Evolutionary conservation across 805 yeast species (phyloP), one percentile per base, ranked within the genome.

Genomic region (Saccharomyces kudriavzevii): DNA sequence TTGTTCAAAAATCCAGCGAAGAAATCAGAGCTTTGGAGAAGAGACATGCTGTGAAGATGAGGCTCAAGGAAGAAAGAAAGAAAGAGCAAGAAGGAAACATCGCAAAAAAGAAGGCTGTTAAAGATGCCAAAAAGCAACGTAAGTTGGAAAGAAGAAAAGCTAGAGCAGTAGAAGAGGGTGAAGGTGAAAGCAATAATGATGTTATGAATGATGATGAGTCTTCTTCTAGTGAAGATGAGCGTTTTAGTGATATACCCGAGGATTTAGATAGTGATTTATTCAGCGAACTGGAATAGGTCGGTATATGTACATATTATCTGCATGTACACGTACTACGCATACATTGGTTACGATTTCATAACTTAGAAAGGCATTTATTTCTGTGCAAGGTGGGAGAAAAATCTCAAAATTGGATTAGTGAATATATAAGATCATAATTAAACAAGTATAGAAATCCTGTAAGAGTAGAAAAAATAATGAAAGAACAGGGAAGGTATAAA

Each of bases 61-160:
- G 77, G 62, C 71, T 86, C 61, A 87, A 84, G 70, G 85, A 79
- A 29, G 77, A 81, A 62, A 81, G 97, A 72, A 81, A 86, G 67
- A 81, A 82, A 59, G 83, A 80, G 63, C 97, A 91, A 71, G 83
- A 82, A 60, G 91, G 78, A 47, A 88, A 90, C 65, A 86, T 91
- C 51, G 78, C 82, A 24, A 81, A 79, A 52, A 91, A 87, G 77
- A 80, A 81, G 58, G 89, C 83, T 49, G 84, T 77, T 64, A 85
- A 85, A 65, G 83, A 80, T 45, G 87, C 83, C 9, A 87, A 86
- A 74, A 84, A 84, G 61, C 82, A 82, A 53, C 81, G 95, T 62
- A 78, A 81, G 70, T 72, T 77, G 72, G 80, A 77, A 61, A 72
- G 84, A 74, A 66, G 79, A 68, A 73, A 65, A 54, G 71, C 67